Evolutionary conservation across 2,329 filamentous ascomycete species (phyloP).

Genomic region (Elsinoe ampelina): DNA sequence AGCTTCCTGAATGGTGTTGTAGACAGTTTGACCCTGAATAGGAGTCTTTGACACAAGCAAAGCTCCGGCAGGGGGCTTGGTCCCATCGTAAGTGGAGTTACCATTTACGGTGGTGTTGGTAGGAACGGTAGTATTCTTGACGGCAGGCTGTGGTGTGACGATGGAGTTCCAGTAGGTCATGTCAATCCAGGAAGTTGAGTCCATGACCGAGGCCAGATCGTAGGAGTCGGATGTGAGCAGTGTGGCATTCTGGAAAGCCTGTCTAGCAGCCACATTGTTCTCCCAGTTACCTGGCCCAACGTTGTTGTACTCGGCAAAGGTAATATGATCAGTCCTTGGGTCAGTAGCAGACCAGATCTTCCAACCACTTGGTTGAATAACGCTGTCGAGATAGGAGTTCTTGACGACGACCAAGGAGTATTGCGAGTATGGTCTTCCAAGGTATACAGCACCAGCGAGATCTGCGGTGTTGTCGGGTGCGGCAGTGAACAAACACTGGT

Average conservation of each 20-base stretch:
- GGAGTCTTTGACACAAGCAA: slow-evolving; percentile 32
- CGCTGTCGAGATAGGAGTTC: slow-evolving; percentile 20
- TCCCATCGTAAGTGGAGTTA: slow-evolving; percentile 26
- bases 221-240: slow-evolving; percentile 31
- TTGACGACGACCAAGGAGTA: slow-evolving; percentile 21
- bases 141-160: slow-evolving; percentile 25
- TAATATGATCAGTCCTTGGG: slow-evolving; percentile 20
- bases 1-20: slow-evolving; percentile 30
- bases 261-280: slow-evolving; percentile 28
- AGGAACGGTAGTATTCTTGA: slow-evolving; percentile 15
- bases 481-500: slow-evolving; percentile 26
- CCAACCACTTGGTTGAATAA: slow-evolving; percentile 24
- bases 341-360: slow-evolving; percentile 21
- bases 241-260: slow-evolving; percentile 29
- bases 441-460: slow-evolving; percentile 26
- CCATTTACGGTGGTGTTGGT: slow-evolving; percentile 23
- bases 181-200: slow-evolving; percentile 32
- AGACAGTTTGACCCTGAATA: slow-evolving; percentile 29
- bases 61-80: slow-evolving; percentile 28
- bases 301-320: slow-evolving; percentile 21
- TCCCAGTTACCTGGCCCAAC: slow-evolving; percentile 26
- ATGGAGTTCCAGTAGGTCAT: slow-evolving; percentile 33
- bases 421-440: slow-evolving; percentile 20
- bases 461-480: slow-evolving; percentile 24
- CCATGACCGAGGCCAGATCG: slow-evolving; percentile 27